These are phyloP conservation scores for Hondaea fermentalgiana DNA, from an alignment of 108 stramenopile genomes.

Conservation along the genomic window DNA sequence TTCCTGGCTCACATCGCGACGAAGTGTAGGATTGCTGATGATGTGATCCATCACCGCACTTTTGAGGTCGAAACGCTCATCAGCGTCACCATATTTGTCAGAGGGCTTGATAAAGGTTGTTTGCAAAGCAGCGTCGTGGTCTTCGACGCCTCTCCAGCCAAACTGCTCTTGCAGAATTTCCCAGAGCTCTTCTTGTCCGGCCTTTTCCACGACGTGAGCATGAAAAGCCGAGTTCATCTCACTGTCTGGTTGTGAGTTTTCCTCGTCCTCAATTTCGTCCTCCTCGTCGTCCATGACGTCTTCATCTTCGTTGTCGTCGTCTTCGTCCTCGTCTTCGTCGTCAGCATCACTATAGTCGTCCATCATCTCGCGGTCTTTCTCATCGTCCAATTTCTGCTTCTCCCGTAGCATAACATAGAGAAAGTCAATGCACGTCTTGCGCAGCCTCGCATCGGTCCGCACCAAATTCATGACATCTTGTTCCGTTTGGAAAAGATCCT, in stretches of 20 bases:
- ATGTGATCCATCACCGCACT: background rate
- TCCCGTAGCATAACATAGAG: background rate
- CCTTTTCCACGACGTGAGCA: background rate
- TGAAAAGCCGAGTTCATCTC: background rate
- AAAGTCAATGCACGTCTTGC: background rate
- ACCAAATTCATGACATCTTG: background rate
- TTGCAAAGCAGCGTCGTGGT: background rate
- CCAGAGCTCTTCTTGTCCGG: background rate
- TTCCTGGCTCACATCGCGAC: background rate
- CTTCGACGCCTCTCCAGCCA: background rate
- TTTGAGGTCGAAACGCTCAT: background rate
- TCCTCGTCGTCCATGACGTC: background rate
- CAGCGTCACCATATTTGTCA: background rate
- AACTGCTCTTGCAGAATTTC: background rate
- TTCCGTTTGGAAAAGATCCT: background rate
- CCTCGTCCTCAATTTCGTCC: background rate
- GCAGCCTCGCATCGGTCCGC: background rate
- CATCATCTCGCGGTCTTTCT: background rate
- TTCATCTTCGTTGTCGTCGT: background rate
- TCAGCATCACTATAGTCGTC: background rate
- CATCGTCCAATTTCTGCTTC: background rate
- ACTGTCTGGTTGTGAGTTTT: background rate
- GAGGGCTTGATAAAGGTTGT: background rate
- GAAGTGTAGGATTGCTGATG: background rate
- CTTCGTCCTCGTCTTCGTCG: background rate